phyloP scores from a whole-genome alignment of 2,329 filamentous ascomycete species.

The Aspergillus amoenus region DNA sequence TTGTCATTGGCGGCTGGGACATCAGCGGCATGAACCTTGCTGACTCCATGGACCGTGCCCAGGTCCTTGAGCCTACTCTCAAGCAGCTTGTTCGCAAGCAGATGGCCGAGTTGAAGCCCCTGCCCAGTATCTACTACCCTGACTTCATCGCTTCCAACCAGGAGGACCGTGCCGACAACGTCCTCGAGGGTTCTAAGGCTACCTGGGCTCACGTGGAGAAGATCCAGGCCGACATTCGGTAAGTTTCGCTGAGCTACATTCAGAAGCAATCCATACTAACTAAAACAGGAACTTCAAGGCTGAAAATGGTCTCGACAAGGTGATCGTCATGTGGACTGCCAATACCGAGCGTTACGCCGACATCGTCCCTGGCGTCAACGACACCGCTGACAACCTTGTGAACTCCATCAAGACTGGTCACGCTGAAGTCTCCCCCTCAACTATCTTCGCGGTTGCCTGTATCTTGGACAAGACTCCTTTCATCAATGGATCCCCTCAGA shows the following conservation, averaged over 20 bases:
- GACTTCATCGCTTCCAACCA: slow-evolving; percentile 99
- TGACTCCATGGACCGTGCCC: slow-evolving; percentile 90
- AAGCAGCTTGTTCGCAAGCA: slow-evolving; percentile 90
- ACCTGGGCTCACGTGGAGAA: slow-evolving; percentile 86
- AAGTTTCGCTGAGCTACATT: slow-evolving; percentile 28
- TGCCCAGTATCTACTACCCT: slow-evolving; percentile 96
- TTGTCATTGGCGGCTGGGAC: slow-evolving; percentile 95
- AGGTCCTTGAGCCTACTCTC: slow-evolving; percentile 91
- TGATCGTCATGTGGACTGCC: slow-evolving; percentile 97
- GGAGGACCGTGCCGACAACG: slow-evolving; percentile 90
- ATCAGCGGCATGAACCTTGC: slow-evolving; percentile 89
- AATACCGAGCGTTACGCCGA: slow-evolving; percentile 98
- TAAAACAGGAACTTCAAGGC: slow-evolving; percentile 76
- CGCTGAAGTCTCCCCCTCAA: slow-evolving; percentile 89
- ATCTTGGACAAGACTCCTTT: slow-evolving; percentile 89
- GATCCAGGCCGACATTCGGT: slow-evolving; percentile 88
- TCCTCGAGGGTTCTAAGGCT: slow-evolving; percentile 80
- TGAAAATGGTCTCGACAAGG: slow-evolving; percentile 81
- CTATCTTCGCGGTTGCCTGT: slow-evolving; percentile 90
- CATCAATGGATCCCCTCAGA: slow-evolving; percentile 99
- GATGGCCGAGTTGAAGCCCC: slow-evolving; percentile 82
- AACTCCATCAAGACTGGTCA: slow-evolving; percentile 84
- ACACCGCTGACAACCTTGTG: slow-evolving; percentile 92
- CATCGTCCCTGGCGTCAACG: slow-evolving; percentile 83
- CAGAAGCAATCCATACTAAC: slow-evolving; percentile 3